Evolutionary conservation across 2,329 filamentous ascomycete species (phyloP).

Genomic region (Aspergillus fischeri): DNA sequence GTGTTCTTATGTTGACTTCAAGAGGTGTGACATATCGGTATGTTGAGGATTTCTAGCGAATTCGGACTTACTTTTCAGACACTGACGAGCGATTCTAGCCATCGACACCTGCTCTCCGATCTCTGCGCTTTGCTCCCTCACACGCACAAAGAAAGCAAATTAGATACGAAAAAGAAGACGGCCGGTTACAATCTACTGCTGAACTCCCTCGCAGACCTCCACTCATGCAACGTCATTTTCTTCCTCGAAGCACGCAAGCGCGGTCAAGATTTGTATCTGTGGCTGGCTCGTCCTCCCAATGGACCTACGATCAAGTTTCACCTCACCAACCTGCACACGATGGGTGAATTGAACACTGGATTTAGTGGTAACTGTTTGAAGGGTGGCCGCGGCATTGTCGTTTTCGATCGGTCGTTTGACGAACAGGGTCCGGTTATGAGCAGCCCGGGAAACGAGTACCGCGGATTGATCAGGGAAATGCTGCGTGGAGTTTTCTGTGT

Average conservation of each 20-base stretch:
- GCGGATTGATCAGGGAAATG: slow-evolving; percentile 68
- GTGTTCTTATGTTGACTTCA: slow-evolving; percentile 86
- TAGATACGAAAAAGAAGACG: slow-evolving; percentile 81
- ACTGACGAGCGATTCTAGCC: slow-evolving; percentile 52
- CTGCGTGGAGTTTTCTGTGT: slow-evolving; percentile 89
- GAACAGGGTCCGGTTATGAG: slow-evolving; percentile 70
- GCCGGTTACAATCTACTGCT: slow-evolving; percentile 64
- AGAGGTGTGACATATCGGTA: slow-evolving; percentile 87
- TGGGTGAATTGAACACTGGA: slow-evolving; percentile 77
- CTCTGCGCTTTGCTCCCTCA: slow-evolving; percentile 86
- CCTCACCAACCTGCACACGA: slow-evolving; percentile 70
- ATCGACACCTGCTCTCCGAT: slow-evolving; percentile 89
- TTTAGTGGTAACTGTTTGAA: slow-evolving; percentile 97
- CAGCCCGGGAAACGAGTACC: slow-evolving; percentile 44
- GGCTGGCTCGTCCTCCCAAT: slow-evolving; percentile 87
- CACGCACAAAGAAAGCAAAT: slow-evolving; percentile 89
- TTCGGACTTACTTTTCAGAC: neutral
- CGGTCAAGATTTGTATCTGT: slow-evolving; percentile 88
- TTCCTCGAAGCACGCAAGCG: slow-evolving; percentile 92
- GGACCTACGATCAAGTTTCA: slow-evolving; percentile 63
- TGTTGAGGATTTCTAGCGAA: slow-evolving; percentile 14
- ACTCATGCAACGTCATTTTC: slow-evolving; percentile 90
- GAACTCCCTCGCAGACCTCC: slow-evolving; percentile 71
- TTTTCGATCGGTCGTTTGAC: slow-evolving; percentile 86
- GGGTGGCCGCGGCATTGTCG: slow-evolving; percentile 83